A percentile compares a stretch with the other conserved stretches of the same genome.
Evolutionary conservation across 2,329 filamentous ascomycete genomes (phyloP).

Genomic region (Hypoxylon rubiginosum): DNA sequence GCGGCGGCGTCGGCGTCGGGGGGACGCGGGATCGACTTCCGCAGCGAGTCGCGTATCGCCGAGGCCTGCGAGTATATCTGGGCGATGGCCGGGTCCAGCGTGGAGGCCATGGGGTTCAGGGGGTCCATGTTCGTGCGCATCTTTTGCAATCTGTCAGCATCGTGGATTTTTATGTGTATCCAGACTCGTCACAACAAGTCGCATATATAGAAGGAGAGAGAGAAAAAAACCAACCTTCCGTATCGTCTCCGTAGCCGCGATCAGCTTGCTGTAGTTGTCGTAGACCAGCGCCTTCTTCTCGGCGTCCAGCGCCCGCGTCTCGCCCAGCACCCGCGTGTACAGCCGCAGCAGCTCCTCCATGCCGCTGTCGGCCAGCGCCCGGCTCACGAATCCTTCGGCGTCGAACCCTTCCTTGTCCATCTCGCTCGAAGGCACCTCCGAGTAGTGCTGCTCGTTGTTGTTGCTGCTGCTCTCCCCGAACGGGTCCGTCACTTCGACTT

Average conservation of each 20-base stretch:
- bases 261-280: constrained; percentile 97
- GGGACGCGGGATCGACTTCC: constrained; percentile 62
- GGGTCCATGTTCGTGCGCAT: constrained; percentile 88
- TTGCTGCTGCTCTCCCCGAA: constrained; percentile 49
- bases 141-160: constrained; percentile 52
- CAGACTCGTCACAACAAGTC: background rate
- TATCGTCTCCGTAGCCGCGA: constrained; percentile 96
- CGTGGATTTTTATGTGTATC: too few relatives aligned
- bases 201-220: background rate
- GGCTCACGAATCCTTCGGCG: constrained; percentile 75
- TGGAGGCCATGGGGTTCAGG: constrained; percentile 79
- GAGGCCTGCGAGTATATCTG: constrained; percentile 77
- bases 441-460: constrained; percentile 55
- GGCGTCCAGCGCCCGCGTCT: constrained; percentile 90
- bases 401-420: constrained; percentile 82
- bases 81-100: constrained; percentile 78
- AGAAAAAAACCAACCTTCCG: constrained; percentile 67
- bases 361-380: constrained; percentile 71
- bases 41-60: constrained; percentile 66
- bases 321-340: constrained; percentile 79
- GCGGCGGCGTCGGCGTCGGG: too few relatives aligned
- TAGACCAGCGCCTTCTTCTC: constrained; percentile 98
- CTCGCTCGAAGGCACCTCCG: constrained; percentile 75
- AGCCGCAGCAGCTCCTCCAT: constrained; percentile 77
- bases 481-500: constrained; percentile 60